Base-by-base conservation (phyloP, 2,329 filamentous ascomycete species). In the Talaromyces rugulosus region DNA sequence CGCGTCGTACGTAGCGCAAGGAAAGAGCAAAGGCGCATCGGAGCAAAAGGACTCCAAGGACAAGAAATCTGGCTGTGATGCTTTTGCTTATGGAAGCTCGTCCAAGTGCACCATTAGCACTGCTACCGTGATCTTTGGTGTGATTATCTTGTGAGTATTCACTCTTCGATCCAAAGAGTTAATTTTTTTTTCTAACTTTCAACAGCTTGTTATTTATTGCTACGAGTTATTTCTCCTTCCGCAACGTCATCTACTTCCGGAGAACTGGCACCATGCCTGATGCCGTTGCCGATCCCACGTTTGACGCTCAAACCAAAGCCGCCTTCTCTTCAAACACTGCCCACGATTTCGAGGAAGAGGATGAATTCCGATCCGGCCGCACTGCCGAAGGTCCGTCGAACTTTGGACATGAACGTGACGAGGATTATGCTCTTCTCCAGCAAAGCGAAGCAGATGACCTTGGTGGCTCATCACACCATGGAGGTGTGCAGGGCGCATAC, bases 21-120 rank as follows among this genome's bases (percentile, higher is more conserved):
- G 84, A 7, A 83, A 85, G 65, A 75, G 74, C 6, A 74, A 82
- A 67, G 83, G 83, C 47, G 77, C 77, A 42, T 73, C 77, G 31
- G 64, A 70, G 9, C 66, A 66, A 3, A 62, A 71, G 14, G 68
- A 70, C 28, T 68, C 70, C 56, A 78, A 81, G 42, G 71, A 77
- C 9, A 73, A 74, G 27, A 75, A 78, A 34, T 77, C 75, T 23
- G 82, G 82, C 47, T 86, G 84, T 72, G 80, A 80, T 52, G 80
- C 78, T 3, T 86, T 85, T 71, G 79, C 77, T 11, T 87, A 81
- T 64, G 85, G 85, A 56, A 80, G 75, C 56, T 78, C 79, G 40
- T 72, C 74, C 51, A 86, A 85, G 69, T 88, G 85, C 76, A 81
- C 79, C 4, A 72, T 87, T 60, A 84, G 81, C 70, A 82, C 82